Conservation (phyloP, 2,329 filamentous ascomycete species). For the Trichoderma citrinoviride region DNA sequence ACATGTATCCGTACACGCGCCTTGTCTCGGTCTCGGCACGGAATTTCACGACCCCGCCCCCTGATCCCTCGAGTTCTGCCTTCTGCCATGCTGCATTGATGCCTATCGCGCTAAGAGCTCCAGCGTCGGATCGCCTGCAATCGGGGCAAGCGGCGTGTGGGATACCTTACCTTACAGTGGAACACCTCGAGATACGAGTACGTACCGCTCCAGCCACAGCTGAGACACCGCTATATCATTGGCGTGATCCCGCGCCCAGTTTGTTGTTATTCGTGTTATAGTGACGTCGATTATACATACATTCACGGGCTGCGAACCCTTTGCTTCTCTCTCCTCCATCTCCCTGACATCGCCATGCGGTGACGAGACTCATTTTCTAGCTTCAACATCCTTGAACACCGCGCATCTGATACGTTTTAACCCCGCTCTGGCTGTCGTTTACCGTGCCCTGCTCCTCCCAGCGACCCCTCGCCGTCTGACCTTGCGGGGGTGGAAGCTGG, state of each 20-base stretch:
- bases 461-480: background rate
- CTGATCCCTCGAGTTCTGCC: background rate
- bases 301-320: background rate
- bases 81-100: slow-evolving; percentile 8
- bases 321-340: background rate
- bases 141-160: slow-evolving; percentile 3
- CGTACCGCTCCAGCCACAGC: slow-evolving; percentile 20
- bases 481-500: background rate
- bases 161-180: too few species aligned
- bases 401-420: background rate
- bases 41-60: slow-evolving; percentile 27
- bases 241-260: slow-evolving; percentile 17
- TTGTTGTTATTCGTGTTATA: slow-evolving; percentile 6
- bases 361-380: background rate
- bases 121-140: slow-evolving; percentile 14
- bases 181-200: background rate
- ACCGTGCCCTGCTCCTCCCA: slow-evolving; percentile 1
- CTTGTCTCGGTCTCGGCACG: slow-evolving; percentile 24
- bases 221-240: slow-evolving; percentile 20
- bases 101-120: background rate
- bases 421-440: background rate
- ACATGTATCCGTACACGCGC: background rate
- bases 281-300: slow-evolving; percentile 22
- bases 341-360: slow-evolving; percentile 17
- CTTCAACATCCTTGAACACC: background rate